Conservation (phyloP, 306 rosid genomes). For the Castanospermum australe region DNA sequence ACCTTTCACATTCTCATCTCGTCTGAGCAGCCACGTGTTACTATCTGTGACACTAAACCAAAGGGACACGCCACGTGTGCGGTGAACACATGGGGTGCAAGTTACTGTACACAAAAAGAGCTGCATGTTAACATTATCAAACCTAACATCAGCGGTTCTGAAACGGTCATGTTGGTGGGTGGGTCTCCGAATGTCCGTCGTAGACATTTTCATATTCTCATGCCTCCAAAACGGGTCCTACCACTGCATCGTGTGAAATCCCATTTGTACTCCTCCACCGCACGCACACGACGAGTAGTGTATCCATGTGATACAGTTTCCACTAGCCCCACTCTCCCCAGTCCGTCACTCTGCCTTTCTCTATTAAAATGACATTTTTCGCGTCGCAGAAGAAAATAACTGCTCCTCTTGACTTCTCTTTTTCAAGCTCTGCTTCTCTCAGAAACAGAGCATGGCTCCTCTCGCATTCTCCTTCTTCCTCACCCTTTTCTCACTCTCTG, state of each 20-base stretch:
- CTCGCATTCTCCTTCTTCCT: not conserved
- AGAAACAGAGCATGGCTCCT: slow-evolving; percentile 44
- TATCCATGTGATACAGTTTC: not conserved
- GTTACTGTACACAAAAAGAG: not conserved
- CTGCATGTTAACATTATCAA: not conserved
- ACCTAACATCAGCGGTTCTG: not conserved
- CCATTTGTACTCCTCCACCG: too few relatives aligned
- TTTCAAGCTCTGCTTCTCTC: slow-evolving; percentile 16
- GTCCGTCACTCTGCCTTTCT: too few relatives aligned
- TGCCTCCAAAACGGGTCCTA: too few relatives aligned
- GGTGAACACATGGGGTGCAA: not conserved
- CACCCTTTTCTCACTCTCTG: slow-evolving; percentile 3
- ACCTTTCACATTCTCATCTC: too few relatives aligned
- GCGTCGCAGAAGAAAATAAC: not conserved
- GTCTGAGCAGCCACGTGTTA: too few relatives aligned
- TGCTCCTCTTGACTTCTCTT: not conserved
- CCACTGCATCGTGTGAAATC: too few relatives aligned
- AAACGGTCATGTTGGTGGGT: not conserved
- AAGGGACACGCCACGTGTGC: slow-evolving; percentile 34
- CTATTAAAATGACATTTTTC: slow-evolving; percentile 10
- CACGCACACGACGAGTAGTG: too few relatives aligned
- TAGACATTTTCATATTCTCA: too few relatives aligned
- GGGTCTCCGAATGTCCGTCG: too few relatives aligned
- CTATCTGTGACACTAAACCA: too few relatives aligned
- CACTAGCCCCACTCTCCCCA: not conserved